Conservation (phyloP, 2,329 filamentous ascomycete genomes). For the Dactylellina cionopaga region DNA sequence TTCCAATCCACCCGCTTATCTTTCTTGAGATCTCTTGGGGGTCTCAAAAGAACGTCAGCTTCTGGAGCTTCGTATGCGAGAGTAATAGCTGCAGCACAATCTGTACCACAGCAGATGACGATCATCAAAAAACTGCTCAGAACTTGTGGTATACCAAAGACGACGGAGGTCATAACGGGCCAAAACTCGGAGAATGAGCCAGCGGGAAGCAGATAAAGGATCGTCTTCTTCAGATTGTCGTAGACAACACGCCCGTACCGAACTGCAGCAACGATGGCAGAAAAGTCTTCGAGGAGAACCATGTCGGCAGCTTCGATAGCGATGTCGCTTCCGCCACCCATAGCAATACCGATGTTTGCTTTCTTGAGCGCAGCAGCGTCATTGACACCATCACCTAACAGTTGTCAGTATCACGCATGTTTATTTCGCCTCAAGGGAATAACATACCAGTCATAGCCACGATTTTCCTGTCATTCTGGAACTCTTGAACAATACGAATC, state of each 20-base stretch:
- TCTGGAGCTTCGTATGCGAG: conserved; percentile 81
- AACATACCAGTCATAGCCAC: conserved; percentile 65
- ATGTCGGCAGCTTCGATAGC: conserved; percentile 72
- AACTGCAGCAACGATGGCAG: conserved; percentile 76
- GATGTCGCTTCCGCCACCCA: conserved; percentile 70
- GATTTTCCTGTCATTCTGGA: conserved; percentile 70
- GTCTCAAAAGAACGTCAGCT: conserved; percentile 76
- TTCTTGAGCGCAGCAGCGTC: conserved; percentile 67
- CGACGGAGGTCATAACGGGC: conserved; percentile 78
- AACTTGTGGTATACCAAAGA: conserved; percentile 78
- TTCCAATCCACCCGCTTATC: conserved; percentile 78
- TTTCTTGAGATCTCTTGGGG: conserved; percentile 73
- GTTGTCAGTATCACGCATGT: not conserved
- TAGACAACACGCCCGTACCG: conserved; percentile 79
- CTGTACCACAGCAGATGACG: conserved; percentile 74
- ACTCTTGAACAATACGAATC: conserved; percentile 79
- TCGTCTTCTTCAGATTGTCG: conserved; percentile 80
- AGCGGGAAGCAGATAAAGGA: conserved; percentile 77
- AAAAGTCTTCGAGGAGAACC: conserved; percentile 74
- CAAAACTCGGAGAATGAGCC: conserved; percentile 78
- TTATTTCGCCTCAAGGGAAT: not conserved
- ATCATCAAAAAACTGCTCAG: conserved; percentile 77
- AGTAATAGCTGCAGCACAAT: conserved; percentile 76
- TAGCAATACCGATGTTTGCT: conserved; percentile 70
- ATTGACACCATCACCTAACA: conserved; percentile 62